Conservation (phyloP, 345 rosid genomes). For the Limnanthes douglasii region DNA sequence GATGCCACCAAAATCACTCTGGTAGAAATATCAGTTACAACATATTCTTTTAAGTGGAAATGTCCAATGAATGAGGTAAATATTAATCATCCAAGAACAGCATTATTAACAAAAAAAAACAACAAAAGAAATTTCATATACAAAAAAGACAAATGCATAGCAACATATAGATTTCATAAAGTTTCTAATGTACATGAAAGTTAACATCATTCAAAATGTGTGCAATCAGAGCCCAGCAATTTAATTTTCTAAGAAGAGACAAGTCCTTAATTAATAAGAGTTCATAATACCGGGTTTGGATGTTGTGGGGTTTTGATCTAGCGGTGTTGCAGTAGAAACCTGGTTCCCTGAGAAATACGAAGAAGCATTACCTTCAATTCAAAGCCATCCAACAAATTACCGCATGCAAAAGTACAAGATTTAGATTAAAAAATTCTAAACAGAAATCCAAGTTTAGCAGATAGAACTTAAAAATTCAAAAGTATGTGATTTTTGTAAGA, state of each 20-base stretch:
- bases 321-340: conserved; percentile 7
- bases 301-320: conserved; percentile 6
- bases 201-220: not conserved
- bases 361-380: conserved; percentile 6
- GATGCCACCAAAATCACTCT: not conserved
- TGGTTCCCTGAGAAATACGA: conserved; percentile 9
- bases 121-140: not conserved
- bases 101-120: not conserved
- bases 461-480: not conserved
- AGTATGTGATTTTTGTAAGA: not conserved
- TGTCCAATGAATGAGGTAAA: too few species aligned
- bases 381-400: not conserved
- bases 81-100: too few species aligned
- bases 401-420: conserved; percentile 3
- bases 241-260: too few species aligned
- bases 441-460: too few species aligned
- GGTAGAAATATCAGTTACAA: not conserved
- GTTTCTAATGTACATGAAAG: not conserved
- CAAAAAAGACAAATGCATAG: not conserved
- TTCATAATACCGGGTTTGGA: conserved; percentile 9
- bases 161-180: not conserved
- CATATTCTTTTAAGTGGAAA: too few species aligned
- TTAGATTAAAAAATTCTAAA: not conserved
- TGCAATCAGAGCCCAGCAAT: too few species aligned
- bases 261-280: not conserved